phyloP scores from a whole-genome alignment of 345 rosid genomes.

The Moricandia arvensis region DNA sequence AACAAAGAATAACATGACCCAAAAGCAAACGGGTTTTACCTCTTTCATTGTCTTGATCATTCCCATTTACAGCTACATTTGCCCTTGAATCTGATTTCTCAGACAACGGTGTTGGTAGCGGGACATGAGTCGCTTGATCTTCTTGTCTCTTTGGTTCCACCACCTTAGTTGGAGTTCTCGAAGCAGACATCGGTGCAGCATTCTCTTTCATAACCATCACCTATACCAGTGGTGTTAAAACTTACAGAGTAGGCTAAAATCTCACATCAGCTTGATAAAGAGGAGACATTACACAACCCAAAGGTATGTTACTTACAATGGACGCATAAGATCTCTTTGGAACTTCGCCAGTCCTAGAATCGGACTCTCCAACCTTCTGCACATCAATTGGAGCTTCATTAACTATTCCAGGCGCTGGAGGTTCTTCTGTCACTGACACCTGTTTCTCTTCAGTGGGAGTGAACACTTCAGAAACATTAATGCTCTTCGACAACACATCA shows the following conservation, averaged over 20 bases:
- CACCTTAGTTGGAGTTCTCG: constrained; percentile 48
- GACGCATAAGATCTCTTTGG: constrained; percentile 96
- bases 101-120: constrained; percentile 41
- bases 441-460: constrained; percentile 47
- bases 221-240: constrained; percentile 34
- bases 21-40: neutral
- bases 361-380: constrained; percentile 45
- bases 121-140: constrained; percentile 42
- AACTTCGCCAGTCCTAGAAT: constrained; percentile 54
- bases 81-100: constrained; percentile 50
- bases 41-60: constrained; percentile 64
- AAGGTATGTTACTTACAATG: constrained; percentile 56
- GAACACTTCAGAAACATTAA: constrained; percentile 35
- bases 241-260: neutral
- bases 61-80: constrained; percentile 57
- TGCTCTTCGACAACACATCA: constrained; percentile 40
- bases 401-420: constrained; percentile 53
- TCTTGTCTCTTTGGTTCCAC: constrained; percentile 64
- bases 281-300: neutral
- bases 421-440: constrained; percentile 40
- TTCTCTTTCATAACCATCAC: constrained; percentile 80
- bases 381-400: constrained; percentile 54
- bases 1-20: neutral
- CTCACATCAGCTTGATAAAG: constrained; percentile 8
- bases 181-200: constrained; percentile 45